A percentile compares a stretch with the other conserved stretches of the same genome.
Evolutionary conservation across 768 basidiomycete species (phyloP).

Genomic region (Pleurotus cornucopiae): DNA sequence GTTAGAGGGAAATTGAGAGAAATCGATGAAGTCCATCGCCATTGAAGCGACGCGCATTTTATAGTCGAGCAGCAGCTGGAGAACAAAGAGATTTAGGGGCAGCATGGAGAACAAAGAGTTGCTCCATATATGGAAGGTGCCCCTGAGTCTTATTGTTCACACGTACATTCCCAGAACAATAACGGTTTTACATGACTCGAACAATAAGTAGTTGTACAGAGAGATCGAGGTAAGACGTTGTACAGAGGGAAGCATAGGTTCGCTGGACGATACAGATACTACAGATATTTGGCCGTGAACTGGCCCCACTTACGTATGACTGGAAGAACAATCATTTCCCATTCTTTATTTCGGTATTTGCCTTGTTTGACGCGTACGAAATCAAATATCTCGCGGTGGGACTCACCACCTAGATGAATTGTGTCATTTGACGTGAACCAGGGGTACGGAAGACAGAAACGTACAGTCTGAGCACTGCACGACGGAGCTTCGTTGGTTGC

Average conservation of each 20-base stretch:
- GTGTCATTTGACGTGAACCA: neutral
- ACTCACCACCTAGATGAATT: neutral
- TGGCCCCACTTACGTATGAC: conserved; percentile 12
- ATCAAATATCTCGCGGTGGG: conserved; percentile 4
- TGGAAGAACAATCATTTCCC: conserved; percentile 13
- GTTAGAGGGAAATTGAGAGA: neutral
- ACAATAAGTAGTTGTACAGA: neutral
- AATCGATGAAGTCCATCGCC: neutral
- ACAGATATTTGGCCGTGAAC: neutral
- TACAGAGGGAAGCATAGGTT: neutral
- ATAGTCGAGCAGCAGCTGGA: neutral
- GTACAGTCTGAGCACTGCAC: neutral
- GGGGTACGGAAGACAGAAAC: neutral
- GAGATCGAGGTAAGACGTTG: neutral
- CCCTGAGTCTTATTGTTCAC: neutral
- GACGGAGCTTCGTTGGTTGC: neutral
- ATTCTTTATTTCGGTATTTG: conserved; percentile 10
- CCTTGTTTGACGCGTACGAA: conserved; percentile 1
- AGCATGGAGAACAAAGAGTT: too few species aligned
- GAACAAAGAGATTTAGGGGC: neutral
- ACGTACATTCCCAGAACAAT: too few species aligned
- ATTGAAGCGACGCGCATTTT: neutral
- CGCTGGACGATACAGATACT: neutral
- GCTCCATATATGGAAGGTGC: neutral
- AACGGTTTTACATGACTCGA: neutral